A percentile compares a stretch with the other conserved stretches of the same genome.
Evolutionary conservation across 768 basidiomycete genomes (phyloP).

Genomic region (Termitomyces bulborhizus): DNA sequence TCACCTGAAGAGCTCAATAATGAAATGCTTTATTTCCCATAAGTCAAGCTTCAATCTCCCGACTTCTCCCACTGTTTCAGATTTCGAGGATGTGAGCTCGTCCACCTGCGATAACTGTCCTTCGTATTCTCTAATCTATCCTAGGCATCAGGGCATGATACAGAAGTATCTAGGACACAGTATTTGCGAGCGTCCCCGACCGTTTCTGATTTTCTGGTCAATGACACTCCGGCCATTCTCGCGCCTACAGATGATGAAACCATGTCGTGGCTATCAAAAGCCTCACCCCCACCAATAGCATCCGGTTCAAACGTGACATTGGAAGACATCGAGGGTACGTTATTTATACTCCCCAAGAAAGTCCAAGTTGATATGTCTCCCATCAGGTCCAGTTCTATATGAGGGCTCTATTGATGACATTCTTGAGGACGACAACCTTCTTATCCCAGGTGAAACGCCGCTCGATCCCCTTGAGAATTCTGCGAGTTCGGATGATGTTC

Average conservation of each 20-base stretch:
- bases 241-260: neutral
- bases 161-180: neutral
- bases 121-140: neutral
- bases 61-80: conserved; percentile 16
- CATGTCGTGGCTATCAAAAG: neutral
- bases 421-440: conserved; percentile 33
- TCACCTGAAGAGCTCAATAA: neutral
- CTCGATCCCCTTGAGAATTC: conserved; percentile 10
- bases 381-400: conserved; percentile 8
- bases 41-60: neutral
- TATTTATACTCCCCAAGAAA: neutral
- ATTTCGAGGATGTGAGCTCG: conserved; percentile 10
- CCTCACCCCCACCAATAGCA: neutral
- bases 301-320: conserved; percentile 13
- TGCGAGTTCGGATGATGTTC: conserved; percentile 34
- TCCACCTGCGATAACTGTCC: neutral
- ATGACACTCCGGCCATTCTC: neutral
- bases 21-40: neutral
- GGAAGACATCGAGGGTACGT: conserved; percentile 4
- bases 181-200: conserved; percentile 10
- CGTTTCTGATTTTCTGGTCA: conserved; percentile 10
- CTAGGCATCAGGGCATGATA: neutral
- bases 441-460: conserved; percentile 37
- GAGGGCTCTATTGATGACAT: conserved; percentile 23
- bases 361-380: neutral